Percentiles rank a stretch among this genome's conserved stretches.
These are phyloP conservation scores for Hyaloscypha hepaticicola DNA, from an alignment of 495 filamentous ascomycete genomes.

Conservation along the genomic window DNA sequence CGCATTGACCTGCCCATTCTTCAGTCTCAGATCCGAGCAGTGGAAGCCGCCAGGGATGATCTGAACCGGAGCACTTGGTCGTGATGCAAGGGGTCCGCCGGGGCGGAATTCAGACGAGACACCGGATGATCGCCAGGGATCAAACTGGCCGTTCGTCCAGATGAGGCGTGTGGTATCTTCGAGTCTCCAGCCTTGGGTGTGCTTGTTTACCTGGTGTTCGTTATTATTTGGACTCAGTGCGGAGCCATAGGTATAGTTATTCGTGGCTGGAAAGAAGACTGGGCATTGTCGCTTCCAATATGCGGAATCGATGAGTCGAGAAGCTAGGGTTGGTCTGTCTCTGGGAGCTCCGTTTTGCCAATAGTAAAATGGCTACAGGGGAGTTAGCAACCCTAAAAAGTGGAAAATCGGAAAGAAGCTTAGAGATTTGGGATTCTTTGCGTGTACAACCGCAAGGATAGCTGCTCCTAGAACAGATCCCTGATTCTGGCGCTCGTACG, in stretches of 20 bases:
- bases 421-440: not conserved
- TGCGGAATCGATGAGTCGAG: conserved; percentile 51
- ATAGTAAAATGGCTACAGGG: conserved; percentile 48
- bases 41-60: conserved; percentile 54
- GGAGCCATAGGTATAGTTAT: conserved; percentile 34
- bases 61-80: conserved; percentile 44
- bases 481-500: not conserved
- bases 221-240: conserved; percentile 45
- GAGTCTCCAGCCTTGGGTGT: conserved; percentile 58
- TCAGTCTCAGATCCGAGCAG: conserved; percentile 28
- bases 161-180: conserved; percentile 57
- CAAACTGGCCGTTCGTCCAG: conserved; percentile 61
- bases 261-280: conserved; percentile 53
- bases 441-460: too few relatives aligned
- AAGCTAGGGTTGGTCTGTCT: conserved; percentile 46
- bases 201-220: conserved; percentile 54
- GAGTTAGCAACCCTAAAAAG: not conserved
- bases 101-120: conserved; percentile 53
- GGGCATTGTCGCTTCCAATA: conserved; percentile 62
- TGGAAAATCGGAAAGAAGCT: not conserved
- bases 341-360: conserved; percentile 58
- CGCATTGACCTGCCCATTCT: conserved; percentile 28
- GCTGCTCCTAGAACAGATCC: not conserved
- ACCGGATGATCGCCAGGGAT: conserved; percentile 57
- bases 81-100: conserved; percentile 51